Evolutionary conservation across 73 alveolate species (phyloP), one percentile per base, ranked within the genome.

Genomic region (Stentor roeselii): DNA sequence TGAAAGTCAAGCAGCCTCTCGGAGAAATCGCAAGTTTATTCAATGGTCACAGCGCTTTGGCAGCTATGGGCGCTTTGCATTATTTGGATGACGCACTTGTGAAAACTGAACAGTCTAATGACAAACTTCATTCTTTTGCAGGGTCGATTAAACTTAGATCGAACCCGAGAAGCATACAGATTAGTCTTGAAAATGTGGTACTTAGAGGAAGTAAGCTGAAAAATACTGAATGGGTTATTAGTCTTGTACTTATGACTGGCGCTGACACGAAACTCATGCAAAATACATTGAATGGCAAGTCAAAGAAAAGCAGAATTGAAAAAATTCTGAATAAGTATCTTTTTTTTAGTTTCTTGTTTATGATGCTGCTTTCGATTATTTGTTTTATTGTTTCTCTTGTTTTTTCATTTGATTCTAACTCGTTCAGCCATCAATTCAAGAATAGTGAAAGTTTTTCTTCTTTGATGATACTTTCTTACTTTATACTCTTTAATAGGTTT

Each of bases 161-260:
- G 1, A 15, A n/a, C 75, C 84, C 84, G 58, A 67, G 60, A 59
- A 32, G 76, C 27, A 84, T 91, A 83, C 88, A 95, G 27, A 89
- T 97, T 6, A 86, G 91, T 59, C 95, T 88, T 40, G 96, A 92
- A 67, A 92, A 96, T 75, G 84, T 96, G 60, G 75, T 97, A 4
- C 95, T 97, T 59, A 94, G 98, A 88, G 99, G 99, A 3, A 83
- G 97, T 40, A 89, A 90, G 74, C 88, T 97, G 60, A 95, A 93
- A 84, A 97, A 96, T 90, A 92, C 97, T 58, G 97, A 95, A 83
- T 97, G 98, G 97, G 94, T 88, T 3, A 75, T 93, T 21, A 99
- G 99, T 32, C 83, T 96, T n/a, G 98, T 91, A 3, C 88, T 95
- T 4, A 95, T 90, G 87, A 93, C 99, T 34, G 99, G 99, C 36